Evolutionary conservation across 2,329 filamentous ascomycete genomes (phyloP).

Genomic region (Fusarium annulatum): DNA sequence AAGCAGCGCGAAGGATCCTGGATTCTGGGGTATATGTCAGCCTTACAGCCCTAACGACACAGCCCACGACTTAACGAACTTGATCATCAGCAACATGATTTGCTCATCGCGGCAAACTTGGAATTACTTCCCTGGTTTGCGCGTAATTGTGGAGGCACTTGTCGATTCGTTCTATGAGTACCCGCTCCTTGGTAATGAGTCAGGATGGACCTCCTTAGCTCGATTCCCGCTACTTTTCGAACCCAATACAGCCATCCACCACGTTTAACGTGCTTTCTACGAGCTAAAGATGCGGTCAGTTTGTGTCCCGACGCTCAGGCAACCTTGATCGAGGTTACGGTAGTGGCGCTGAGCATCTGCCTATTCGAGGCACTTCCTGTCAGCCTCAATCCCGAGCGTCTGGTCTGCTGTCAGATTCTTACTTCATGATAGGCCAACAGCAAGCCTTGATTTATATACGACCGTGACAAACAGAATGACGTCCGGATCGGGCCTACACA

Average conservation of each 20-base stretch:
- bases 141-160: conserved; percentile 10
- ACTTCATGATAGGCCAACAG: conserved; percentile 29
- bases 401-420: conserved; percentile 41
- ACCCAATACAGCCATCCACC: conserved; percentile 8
- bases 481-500: conserved; percentile 27
- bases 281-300: conserved; percentile 23
- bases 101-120: conserved; percentile 6
- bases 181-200: conserved; percentile 26
- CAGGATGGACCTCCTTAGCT: conserved; percentile 22
- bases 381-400: conserved; percentile 32
- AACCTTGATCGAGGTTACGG: conserved; percentile 21
- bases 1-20: conserved; percentile 34
- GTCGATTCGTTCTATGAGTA: conserved; percentile 12
- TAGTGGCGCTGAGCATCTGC: conserved; percentile 23
- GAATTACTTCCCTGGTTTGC: conserved; percentile 20
- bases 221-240: conserved; percentile 22
- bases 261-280: conserved; percentile 3
- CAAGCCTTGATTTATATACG: conserved; percentile 10
- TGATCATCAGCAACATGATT: conserved; percentile 23
- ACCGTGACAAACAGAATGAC: conserved; percentile 29
- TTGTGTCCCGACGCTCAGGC: conserved; percentile 7
- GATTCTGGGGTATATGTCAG: conserved; percentile 43
- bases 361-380: conserved; percentile 28
- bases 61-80: conserved; percentile 13
- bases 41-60: conserved; percentile 45